Conservation (phyloP, 805 yeast species). For the Tetrapisispora nanseiensis region DNA sequence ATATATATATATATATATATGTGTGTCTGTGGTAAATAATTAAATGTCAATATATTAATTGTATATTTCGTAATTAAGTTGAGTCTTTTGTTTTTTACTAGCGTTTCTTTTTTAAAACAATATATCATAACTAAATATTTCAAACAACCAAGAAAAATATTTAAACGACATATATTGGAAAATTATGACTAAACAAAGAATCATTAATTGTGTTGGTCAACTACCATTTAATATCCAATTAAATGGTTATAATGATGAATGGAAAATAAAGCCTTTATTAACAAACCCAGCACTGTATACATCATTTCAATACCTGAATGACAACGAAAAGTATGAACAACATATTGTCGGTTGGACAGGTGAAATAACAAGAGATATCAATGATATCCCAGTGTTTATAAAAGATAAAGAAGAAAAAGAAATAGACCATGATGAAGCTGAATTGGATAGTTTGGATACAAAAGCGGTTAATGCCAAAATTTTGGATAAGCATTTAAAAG, state of each 20-base stretch:
- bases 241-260: constrained; percentile 27
- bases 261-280: constrained; percentile 55
- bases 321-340: constrained; percentile 73
- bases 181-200: constrained; percentile 15
- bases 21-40: too few relatives aligned
- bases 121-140: background rate
- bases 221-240: constrained; percentile 28
- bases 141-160: background rate
- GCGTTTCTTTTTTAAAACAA: too few relatives aligned
- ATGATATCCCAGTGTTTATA: background rate
- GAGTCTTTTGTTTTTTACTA: background rate
- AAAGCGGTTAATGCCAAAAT: constrained; percentile 3
- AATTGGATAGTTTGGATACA: background rate
- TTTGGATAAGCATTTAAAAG: constrained; percentile 1
- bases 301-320: constrained; percentile 49
- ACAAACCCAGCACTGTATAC: constrained; percentile 84
- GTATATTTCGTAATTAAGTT: too few relatives aligned
- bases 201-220: constrained; percentile 31
- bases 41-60: too few relatives aligned
- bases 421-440: background rate
- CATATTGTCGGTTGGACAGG: constrained; percentile 95
- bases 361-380: constrained; percentile 39
- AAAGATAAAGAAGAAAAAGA: background rate
- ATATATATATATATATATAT: too few relatives aligned
- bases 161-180: background rate